phyloP scores from a whole-genome alignment of 495 filamentous ascomycete species.

The Penicillium cataractarum region DNA sequence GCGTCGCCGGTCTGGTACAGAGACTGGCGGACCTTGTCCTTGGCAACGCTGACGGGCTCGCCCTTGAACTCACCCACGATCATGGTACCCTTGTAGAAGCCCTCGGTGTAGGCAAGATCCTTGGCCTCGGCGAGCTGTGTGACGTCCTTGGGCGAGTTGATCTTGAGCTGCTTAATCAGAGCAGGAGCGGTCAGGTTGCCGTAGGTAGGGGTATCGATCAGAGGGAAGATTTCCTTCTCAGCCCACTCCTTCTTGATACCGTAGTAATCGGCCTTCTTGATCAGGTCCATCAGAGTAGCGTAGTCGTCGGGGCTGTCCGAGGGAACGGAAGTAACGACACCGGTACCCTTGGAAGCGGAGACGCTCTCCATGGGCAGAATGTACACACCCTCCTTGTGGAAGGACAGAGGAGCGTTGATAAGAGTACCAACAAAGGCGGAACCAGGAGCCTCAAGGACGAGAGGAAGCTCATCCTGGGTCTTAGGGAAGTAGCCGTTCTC shows the following conservation, averaged over 20 bases:
- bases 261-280: constrained; percentile 97
- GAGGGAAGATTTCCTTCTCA: constrained; percentile 79
- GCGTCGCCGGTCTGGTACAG: constrained; percentile 80
- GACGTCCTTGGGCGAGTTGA: constrained; percentile 90
- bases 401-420: constrained; percentile 86
- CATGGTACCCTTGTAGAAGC: constrained; percentile 97
- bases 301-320: constrained; percentile 97
- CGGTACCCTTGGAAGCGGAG: constrained; percentile 89
- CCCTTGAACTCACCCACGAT: constrained; percentile 86
- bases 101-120: constrained; percentile 94
- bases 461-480: constrained; percentile 51
- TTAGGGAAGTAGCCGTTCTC: constrained; percentile 74
- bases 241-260: constrained; percentile 97
- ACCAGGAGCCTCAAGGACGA: constrained; percentile 68
- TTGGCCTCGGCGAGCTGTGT: constrained; percentile 92
- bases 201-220: constrained; percentile 90
- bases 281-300: constrained; percentile 82
- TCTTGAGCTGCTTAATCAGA: constrained; percentile 91
- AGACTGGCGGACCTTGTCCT: constrained; percentile 80
- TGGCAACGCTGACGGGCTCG: constrained; percentile 79
- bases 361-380: constrained; percentile 96
- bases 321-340: constrained; percentile 93
- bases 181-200: constrained; percentile 81
- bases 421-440: constrained; percentile 83
- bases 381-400: constrained; percentile 78